Evolutionary conservation across 2,329 filamentous ascomycete genomes (phyloP).

Genomic region (Ceratocystis cubensis): DNA sequence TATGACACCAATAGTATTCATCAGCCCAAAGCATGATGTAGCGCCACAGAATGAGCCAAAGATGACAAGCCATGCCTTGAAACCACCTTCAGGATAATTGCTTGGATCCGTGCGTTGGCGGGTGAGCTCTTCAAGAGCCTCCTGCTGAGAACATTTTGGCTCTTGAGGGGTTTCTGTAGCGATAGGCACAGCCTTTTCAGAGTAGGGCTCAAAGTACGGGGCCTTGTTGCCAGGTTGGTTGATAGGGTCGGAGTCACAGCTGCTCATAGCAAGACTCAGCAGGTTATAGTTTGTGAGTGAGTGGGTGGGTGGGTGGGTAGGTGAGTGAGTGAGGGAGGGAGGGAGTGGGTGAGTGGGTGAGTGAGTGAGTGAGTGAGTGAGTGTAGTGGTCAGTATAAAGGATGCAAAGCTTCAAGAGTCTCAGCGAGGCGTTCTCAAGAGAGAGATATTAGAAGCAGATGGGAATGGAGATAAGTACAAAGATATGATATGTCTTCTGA

Average conservation of each 20-base stretch:
- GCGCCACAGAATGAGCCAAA: slow-evolving; percentile 64
- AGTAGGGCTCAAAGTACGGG: slow-evolving; percentile 14
- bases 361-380: background rate
- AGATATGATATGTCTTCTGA: background rate
- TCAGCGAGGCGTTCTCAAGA: background rate
- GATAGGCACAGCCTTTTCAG: slow-evolving; percentile 5
- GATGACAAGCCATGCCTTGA: slow-evolving; percentile 61
- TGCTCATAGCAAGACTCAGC: slow-evolving; percentile 10
- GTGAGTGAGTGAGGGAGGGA: too few species aligned
- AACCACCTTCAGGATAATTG: slow-evolving; percentile 47
- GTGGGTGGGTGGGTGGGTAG: too few species aligned
- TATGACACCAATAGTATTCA: slow-evolving; percentile 65
- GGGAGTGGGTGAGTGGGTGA: background rate
- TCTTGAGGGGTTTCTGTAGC: slow-evolving; percentile 2
- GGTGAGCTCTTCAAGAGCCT: slow-evolving; percentile 16
- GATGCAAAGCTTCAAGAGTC: background rate
- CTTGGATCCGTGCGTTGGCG: slow-evolving; percentile 18
- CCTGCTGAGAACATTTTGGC: slow-evolving; percentile 1
- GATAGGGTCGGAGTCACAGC: slow-evolving; percentile 16
- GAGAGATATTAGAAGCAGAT: background rate
- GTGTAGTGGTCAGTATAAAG: background rate
- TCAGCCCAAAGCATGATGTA: slow-evolving; percentile 56
- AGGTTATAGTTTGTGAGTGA: background rate
- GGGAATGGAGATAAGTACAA: background rate
- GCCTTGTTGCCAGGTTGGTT: slow-evolving; percentile 7